Conservation (phyloP, 2,329 filamentous ascomycete species). For the Balansia obtecta region DNA sequence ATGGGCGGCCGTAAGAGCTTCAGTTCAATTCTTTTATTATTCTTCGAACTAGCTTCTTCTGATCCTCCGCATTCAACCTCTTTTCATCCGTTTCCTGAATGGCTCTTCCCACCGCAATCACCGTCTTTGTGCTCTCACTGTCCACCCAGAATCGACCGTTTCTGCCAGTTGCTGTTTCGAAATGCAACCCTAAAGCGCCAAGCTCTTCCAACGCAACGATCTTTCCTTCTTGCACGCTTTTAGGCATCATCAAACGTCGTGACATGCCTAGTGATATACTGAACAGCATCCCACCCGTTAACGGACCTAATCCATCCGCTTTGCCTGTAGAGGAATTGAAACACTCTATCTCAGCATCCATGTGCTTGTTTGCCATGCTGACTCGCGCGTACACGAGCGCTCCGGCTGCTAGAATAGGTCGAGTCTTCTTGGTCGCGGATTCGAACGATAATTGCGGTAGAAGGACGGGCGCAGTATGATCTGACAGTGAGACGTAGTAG, state of each 20-base stretch:
- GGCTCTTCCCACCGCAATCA: conserved; percentile 67
- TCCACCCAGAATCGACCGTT: conserved; percentile 92
- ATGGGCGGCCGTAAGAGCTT: conserved; percentile 8
- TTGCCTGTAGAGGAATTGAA: conserved; percentile 79
- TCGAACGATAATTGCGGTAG: conserved; percentile 90
- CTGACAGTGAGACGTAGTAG: conserved; percentile 68
- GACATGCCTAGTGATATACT: conserved; percentile 69
- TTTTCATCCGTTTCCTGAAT: conserved; percentile 66
- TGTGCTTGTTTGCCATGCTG: conserved; percentile 62
- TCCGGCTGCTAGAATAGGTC: conserved; percentile 62
- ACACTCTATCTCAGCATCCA: conserved; percentile 85
- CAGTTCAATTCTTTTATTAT: conserved; percentile 47
- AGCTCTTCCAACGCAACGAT: conserved; percentile 70
- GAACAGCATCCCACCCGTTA: conserved; percentile 80
- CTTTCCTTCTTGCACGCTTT: conserved; percentile 46
- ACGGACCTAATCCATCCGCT: conserved; percentile 71
- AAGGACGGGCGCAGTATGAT: conserved; percentile 50
- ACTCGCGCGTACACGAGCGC: conserved; percentile 85
- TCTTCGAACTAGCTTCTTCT: conserved; percentile 58
- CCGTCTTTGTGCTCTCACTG: conserved; percentile 58
- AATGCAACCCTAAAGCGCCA: conserved; percentile 62
- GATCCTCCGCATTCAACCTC: conserved; percentile 48
- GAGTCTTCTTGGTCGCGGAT: conserved; percentile 80
- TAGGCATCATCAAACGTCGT: conserved; percentile 59
- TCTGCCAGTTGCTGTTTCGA: conserved; percentile 85